Evolutionary conservation across 305 asterid genomes (phyloP).

Genomic region (Solanum chacoense): DNA sequence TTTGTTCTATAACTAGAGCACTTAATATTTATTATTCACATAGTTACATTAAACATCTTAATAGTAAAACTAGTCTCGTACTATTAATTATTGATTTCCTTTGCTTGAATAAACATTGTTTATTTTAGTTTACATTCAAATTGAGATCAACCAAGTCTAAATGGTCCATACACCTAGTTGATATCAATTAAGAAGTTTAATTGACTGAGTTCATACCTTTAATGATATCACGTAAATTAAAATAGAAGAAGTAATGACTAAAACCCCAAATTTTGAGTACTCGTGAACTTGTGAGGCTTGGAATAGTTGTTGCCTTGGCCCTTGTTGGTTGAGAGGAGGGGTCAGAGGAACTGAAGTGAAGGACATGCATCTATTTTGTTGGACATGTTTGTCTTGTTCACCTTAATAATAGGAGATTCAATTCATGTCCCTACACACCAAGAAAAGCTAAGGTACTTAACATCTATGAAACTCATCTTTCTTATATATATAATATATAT

Average conservation of each 20-base stretch:
- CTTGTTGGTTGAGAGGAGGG: neutral
- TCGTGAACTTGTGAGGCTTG: neutral
- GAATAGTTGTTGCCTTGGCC: neutral
- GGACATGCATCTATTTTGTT: neutral
- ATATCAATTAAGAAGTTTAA: neutral
- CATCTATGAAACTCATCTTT: neutral
- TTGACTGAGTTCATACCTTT: neutral
- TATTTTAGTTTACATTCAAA: neutral
- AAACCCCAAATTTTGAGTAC: neutral
- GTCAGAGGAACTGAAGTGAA: neutral
- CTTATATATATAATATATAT: too few relatives aligned
- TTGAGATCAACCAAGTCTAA: neutral
- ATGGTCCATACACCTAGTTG: neutral
- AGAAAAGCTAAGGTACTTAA: neutral
- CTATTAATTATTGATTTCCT: neutral
- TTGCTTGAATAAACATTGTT: neutral
- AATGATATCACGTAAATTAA: neutral
- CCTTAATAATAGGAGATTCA: neutral
- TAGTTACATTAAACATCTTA: neutral
- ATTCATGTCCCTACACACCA: neutral
- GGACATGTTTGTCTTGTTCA: neutral
- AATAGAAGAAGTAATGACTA: neutral
- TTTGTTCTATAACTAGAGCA: neutral
- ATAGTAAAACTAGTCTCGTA: neutral
- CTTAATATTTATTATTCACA: neutral